Percentiles rank a stretch among this genome's conserved stretches.
Evolutionary conservation across 2,329 filamentous ascomycete species (phyloP).

Genomic region (Scleromitrula shiraiana): DNA sequence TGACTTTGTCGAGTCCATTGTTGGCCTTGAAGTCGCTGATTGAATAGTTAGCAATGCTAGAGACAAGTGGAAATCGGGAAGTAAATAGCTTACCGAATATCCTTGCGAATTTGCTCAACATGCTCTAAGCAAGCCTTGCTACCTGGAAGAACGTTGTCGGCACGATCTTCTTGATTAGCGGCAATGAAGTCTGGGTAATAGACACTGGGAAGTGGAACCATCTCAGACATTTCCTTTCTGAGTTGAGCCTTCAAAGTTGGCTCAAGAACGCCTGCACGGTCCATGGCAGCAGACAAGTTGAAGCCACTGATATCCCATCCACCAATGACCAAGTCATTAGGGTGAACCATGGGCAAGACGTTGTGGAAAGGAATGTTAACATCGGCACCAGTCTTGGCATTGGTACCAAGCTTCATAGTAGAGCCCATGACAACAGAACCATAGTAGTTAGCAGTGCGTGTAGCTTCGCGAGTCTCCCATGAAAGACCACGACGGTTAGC

Average conservation of each 20-base stretch:
- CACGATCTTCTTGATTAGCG: conserved; percentile 93
- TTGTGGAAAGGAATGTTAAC: conserved; percentile 95
- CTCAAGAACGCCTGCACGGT: conserved; percentile 89
- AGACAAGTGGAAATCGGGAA: no score
- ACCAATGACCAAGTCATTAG: conserved; percentile 88
- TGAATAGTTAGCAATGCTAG: neutral
- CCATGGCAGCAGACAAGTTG: conserved; percentile 88
- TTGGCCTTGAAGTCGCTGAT: conserved; percentile 75
- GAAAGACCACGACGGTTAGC: conserved; percentile 80
- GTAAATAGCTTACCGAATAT: conserved; percentile 60
- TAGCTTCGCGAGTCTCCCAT: conserved; percentile 92
- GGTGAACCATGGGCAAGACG: conserved; percentile 92
- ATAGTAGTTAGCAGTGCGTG: conserved; percentile 88
- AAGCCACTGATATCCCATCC: conserved; percentile 96
- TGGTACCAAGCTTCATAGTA: conserved; percentile 90
- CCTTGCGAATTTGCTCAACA: conserved; percentile 84
- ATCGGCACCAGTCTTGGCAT: conserved; percentile 75
- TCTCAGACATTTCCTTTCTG: conserved; percentile 82
- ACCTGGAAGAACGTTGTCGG: conserved; percentile 81
- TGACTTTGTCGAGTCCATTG: conserved; percentile 85
- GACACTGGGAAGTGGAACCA: conserved; percentile 86
- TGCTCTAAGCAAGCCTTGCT: conserved; percentile 79
- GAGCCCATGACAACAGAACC: conserved; percentile 96
- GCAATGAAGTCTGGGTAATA: conserved; percentile 99
- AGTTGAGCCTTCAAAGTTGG: conserved; percentile 86